Conservation (phyloP, 1,284 basidiomycete genomes). For the Sphagnurus paluster region DNA sequence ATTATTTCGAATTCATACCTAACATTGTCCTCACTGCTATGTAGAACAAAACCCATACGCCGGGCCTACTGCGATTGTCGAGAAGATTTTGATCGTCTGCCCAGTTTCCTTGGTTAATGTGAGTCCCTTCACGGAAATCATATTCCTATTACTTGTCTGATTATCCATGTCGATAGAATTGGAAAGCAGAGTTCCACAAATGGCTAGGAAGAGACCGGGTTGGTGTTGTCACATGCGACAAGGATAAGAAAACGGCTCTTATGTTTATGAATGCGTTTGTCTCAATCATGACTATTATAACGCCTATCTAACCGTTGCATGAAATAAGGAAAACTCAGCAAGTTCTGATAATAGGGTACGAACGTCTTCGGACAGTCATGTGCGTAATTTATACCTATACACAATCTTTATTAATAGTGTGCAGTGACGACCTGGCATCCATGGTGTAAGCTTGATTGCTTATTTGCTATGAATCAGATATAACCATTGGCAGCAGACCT, state of each 20-base stretch:
- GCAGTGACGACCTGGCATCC: conserved; percentile 60
- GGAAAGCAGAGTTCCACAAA: conserved; percentile 94
- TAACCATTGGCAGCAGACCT: conserved; percentile 47
- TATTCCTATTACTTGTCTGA: not conserved
- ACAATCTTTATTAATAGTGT: not conserved
- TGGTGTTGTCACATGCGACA: conserved; percentile 80
- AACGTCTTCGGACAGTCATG: conserved; percentile 84
- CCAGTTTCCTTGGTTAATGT: conserved; percentile 91
- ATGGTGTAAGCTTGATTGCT: conserved; percentile 52
- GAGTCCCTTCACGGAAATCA: conserved; percentile 19
- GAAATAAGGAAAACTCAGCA: conserved; percentile 67
- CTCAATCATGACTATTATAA: conserved; percentile 4
- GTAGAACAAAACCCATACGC: conserved; percentile 85
- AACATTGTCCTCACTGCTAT: conserved; percentile 3
- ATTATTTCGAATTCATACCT: conserved; percentile 24
- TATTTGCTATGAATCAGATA: not conserved
- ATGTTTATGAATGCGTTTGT: conserved; percentile 73
- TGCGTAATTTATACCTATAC: conserved; percentile 39
- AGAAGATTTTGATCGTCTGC: conserved; percentile 90
- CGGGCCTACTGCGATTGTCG: conserved; percentile 56
- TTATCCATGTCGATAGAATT: conserved; percentile 63
- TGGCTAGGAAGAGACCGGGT: conserved; percentile 88
- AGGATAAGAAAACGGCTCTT: conserved; percentile 68
- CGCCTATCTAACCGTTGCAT: not conserved
- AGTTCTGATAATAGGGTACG: conserved; percentile 95